Conservation (phyloP, 2,329 filamentous ascomycete genomes). For the Monilinia laxa region DNA sequence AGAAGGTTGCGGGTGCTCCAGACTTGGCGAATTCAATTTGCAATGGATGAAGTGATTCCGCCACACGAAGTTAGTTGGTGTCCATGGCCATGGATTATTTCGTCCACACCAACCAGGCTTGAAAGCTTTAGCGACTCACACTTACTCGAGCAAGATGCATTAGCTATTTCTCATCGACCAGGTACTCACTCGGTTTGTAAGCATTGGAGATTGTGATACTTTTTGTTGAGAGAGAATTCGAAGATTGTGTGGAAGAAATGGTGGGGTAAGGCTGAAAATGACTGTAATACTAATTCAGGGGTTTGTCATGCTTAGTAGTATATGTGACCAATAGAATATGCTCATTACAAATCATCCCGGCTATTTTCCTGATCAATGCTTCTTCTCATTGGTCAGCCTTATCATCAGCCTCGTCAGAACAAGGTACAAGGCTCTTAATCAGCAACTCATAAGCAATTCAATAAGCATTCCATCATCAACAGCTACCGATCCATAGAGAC, state of each 20-base stretch:
- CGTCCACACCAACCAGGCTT: not conserved
- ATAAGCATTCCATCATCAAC: slow-evolving; percentile 22
- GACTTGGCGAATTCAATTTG: not conserved
- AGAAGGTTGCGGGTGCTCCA: not conserved
- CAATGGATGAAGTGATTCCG: not conserved
- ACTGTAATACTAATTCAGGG: slow-evolving; percentile 1
- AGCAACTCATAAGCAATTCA: slow-evolving; percentile 23
- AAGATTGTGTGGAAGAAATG: not conserved
- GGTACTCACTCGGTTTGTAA: no score
- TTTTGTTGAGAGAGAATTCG: no score
- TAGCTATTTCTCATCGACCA: no score
- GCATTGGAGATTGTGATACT: no score
- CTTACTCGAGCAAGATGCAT: not conserved
- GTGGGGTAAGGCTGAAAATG: slow-evolving; percentile 11
- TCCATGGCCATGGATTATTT: not conserved
- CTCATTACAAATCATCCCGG: not conserved
- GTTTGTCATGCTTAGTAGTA: not conserved
- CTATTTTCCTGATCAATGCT: not conserved
- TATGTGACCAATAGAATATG: not conserved
- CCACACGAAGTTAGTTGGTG: not conserved
- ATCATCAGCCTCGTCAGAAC: not conserved
- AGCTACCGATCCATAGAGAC: not conserved
- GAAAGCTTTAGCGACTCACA: not conserved
- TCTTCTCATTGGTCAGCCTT: not conserved
- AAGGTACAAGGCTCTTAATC: slow-evolving; percentile 7